Evolutionary conservation across 306 rosid species (phyloP).

Genomic region (Sphenostylis stenocarpa): DNA sequence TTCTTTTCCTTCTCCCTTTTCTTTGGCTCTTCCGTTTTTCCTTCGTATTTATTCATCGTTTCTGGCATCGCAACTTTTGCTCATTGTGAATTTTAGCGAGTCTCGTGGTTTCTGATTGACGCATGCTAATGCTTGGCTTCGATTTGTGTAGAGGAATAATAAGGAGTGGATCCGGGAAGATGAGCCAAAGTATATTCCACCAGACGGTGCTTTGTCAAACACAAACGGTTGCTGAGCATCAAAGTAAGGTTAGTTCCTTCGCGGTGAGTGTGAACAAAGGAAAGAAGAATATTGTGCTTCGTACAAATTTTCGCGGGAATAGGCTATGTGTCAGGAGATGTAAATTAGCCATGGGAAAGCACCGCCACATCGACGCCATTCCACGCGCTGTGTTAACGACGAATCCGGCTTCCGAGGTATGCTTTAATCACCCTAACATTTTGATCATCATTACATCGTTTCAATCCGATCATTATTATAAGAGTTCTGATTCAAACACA

Average conservation of each 20-base stretch:
- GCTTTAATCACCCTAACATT: not conserved
- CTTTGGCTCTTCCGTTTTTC: not conserved
- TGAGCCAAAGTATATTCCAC: constrained; percentile 72
- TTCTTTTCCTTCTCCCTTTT: not conserved
- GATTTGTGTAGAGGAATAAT: constrained; percentile 45
- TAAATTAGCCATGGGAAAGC: constrained; percentile 49
- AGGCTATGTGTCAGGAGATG: constrained; percentile 49
- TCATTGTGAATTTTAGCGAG: not conserved
- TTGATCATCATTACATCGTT: not conserved
- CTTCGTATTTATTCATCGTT: not conserved
- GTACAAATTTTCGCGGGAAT: constrained; percentile 61
- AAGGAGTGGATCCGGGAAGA: constrained; percentile 45
- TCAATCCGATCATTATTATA: not conserved
- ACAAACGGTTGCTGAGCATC: constrained; percentile 49
- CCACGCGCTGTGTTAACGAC: constrained; percentile 69
- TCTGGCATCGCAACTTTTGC: not conserved
- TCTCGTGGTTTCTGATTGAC: too few species aligned
- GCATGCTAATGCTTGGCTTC: constrained; percentile 1
- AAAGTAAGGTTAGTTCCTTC: constrained; percentile 59
- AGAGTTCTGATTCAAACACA: too few species aligned
- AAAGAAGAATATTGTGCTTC: constrained; percentile 45
- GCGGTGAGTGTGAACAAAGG: constrained; percentile 52
- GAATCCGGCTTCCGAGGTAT: constrained; percentile 61
- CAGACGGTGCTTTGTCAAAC: constrained; percentile 57
- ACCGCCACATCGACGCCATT: constrained; percentile 17